Base-by-base conservation (phyloP, 805 yeast genomes). In the Hanseniaspora guilliermondii region DNA sequence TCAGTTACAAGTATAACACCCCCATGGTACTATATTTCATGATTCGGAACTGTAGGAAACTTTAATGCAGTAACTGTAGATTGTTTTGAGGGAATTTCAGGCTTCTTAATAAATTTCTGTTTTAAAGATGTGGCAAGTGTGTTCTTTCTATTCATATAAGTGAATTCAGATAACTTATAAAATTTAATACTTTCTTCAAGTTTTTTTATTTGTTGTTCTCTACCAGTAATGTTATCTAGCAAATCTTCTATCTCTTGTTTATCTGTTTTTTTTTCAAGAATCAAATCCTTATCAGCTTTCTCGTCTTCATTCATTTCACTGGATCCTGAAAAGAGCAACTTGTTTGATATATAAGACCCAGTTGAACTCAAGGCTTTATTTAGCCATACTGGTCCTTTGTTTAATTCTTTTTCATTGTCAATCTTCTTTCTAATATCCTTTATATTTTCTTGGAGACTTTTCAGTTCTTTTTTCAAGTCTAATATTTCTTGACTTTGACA, bases 11-110 rank as follows among this genome's bases (percentile, higher is more conserved):
- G 3, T 6, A n/a, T 5, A 22, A 7, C 5, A 11, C n/a, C 8
- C 24, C 11, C 27, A 25, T n/a, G 11, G 5, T 17, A 17, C 19
- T 19, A 44, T 4, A 44, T 35, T 9, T 49, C 45, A 25, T 49
- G 53, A 6, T 17, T 41, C 17, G 53, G 53, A 17, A 30, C 53
- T 22, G 40, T 19, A 6, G 53, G 53, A 16, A 49, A 49, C 1
- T 11, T 22, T 9, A 39, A 11, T 46, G 22, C 22, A 21, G 7
- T 14, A 9, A 9, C 32, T 8, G 45, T 7, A 7, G 27, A 17
- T 19, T 11, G 14, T 8, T 19, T 30, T 16, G 14, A n/a, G n/a
- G n/a, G 14, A 11, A 11, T 14, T 30, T 9, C 33, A 12, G 27
- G 25, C 22, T 38, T 19, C 8, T 27, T 38, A 5, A 21, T 12